Base-by-base conservation (phyloP, 257 asterid species). In the Coffea eugenioides region DNA sequence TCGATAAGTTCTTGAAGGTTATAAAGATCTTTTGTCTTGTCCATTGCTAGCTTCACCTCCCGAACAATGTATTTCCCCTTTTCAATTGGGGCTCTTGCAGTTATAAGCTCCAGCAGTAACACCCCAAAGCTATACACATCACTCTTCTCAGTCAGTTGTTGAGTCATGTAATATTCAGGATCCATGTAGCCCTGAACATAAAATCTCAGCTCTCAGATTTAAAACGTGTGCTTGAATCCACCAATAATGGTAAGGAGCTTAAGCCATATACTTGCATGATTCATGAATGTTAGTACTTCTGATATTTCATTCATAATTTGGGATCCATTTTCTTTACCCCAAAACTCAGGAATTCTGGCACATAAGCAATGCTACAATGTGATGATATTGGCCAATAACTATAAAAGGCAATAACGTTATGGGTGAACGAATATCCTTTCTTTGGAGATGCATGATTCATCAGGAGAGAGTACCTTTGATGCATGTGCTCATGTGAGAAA, bases 151-250 rank as follows among this genome's bases (percentile, higher is more conserved):
- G 94, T 93, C 81, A 95, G 81, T 56, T 91, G 95, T 8, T 93
- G 84, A 18, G 99, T 95, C 97, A 91, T 93, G 92, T 93, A 95
- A 74, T 95, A 95, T 76, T 95, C 99, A 1, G 99, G 99, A 88
- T 95, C 99, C 94, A 95, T 79, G 84, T 93, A 95, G 56, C 99
- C 99, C 99, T 95, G 45, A 68, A n/a, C 74, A 54, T 27, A 16
- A 41, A 75, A 45, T 1, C 2, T 34, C 59, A 43, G 59, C 23
- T 45, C 39, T 68, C 27, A 49, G 56, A 49, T 73, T 27, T 71
- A 64, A 48, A 70, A 21, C 52, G 31, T 76, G 36, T 12, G 65
- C 6, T 46, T 39, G 15, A 9, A 69, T n/a, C 46, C 52, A 34
- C 13, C 2, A 54, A 15, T 11, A 7, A 14, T 21, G 8, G 12